phyloP scores from a whole-genome alignment of 2,329 filamentous ascomycete genomes.

The Xylariaceae sp. region DNA sequence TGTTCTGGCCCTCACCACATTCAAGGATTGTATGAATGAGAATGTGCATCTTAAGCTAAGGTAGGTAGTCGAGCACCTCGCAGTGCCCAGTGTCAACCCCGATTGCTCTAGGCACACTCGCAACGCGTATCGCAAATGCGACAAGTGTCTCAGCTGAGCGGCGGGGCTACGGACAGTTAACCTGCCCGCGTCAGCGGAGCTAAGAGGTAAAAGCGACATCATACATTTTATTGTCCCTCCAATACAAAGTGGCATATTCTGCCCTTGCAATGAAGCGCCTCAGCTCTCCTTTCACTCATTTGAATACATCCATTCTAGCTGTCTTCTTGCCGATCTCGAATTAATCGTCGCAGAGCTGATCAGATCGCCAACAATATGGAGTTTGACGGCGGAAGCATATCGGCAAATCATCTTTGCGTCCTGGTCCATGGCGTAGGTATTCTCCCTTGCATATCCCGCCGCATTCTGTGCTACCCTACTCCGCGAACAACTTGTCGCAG shows the following conservation, averaged over 20 bases:
- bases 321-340: no score
- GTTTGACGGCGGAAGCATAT: conserved; percentile 49
- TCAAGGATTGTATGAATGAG: no score
- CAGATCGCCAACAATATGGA: conserved; percentile 31
- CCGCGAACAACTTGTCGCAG: no score
- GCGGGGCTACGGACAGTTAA: conserved; percentile 3
- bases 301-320: no score
- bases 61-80: no score
- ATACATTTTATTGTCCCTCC: not conserved
- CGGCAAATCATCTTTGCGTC: conserved; percentile 71
- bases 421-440: conserved; percentile 70
- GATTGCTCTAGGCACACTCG: no score
- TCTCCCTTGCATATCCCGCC: conserved; percentile 3
- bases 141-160: not conserved
- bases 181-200: conserved; percentile 9
- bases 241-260: not conserved
- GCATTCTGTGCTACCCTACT: no score
- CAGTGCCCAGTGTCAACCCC: no score
- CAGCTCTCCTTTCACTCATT: not conserved
- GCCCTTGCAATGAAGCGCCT: not conserved
- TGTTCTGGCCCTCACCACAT: no score
- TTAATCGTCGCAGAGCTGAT: no score
- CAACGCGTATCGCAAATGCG: no score
- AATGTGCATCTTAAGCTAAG: no score
- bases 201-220: conserved; percentile 3